Conservation (phyloP, 2,329 filamentous ascomycete species). For the Fusarium equiseti region DNA sequence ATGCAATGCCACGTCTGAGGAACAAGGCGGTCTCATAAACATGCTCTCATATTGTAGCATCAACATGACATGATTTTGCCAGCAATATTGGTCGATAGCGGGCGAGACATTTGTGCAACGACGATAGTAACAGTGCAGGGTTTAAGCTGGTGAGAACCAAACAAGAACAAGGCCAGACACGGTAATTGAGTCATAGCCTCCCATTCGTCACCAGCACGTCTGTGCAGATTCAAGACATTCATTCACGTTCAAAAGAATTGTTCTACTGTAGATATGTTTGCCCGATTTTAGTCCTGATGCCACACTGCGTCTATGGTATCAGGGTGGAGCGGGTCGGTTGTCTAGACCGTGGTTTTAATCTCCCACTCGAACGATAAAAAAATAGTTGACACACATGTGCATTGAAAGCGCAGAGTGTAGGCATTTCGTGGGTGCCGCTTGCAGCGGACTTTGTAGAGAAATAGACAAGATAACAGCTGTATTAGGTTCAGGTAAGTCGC, state of each 20-base stretch:
- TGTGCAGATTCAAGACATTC: constrained; percentile 13
- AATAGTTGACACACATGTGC: constrained; percentile 70
- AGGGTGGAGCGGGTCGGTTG: constrained; percentile 77
- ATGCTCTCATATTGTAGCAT: constrained; percentile 6
- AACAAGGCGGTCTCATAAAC: constrained; percentile 2
- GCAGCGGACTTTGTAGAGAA: constrained; percentile 34
- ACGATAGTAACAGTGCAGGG: not conserved
- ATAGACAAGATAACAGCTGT: not conserved
- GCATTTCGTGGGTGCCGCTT: constrained; percentile 66
- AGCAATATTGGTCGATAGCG: not conserved
- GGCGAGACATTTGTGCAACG: constrained; percentile 24
- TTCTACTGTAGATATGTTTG: constrained; percentile 54
- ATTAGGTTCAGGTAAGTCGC: constrained; percentile 2
- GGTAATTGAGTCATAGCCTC: not conserved
- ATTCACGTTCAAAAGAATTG: not conserved
- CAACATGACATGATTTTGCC: constrained; percentile 4
- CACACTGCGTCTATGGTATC: constrained; percentile 68
- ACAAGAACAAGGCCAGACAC: not conserved
- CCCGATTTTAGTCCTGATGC: constrained; percentile 73
- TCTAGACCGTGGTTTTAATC: constrained; percentile 73
- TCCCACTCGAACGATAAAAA: constrained; percentile 70
- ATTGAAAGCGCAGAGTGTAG: constrained; percentile 71
- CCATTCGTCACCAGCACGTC: constrained; percentile 9
- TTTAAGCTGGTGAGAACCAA: not conserved
- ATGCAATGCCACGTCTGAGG: not conserved